Base-by-base conservation (phyloP, 345 rosid genomes). In the Populus nigra region DNA sequence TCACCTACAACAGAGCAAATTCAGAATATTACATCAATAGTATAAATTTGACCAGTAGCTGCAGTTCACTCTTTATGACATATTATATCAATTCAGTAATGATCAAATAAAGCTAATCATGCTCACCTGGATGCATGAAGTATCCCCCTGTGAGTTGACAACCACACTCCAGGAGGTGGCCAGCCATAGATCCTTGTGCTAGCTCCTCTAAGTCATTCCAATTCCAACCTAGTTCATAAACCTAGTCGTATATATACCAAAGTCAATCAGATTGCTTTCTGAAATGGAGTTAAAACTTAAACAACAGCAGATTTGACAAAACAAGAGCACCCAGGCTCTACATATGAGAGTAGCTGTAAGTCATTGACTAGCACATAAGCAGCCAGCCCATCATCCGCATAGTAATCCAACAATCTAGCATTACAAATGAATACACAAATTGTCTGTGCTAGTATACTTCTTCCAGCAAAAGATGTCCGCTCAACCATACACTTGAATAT, bases 101-200 rank as follows among this genome's bases (percentile, higher is more conserved):
- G 67, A 41, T 36, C n/a, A 74, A 78, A 6, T 38, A 79, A 73
- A 79, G 47, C 27, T 41, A 75, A 79, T 43, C 69, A 71, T 57
- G 49, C 70, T 85, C 71, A 94, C 98, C 95, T 80, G 98, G 97
- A 86, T 94, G 98, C 97, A 93, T 91, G 91, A 90, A 94, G 88
- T 93, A 94, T 79, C 98, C 98, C 73, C 97, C 97, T n/a, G 95
- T 94, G 61, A 94, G 95, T 84, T 94, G 98, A 84, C 97, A 93
- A 80, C 98, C 97, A 45, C 98, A 94, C 86, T 94, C 98, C 69
- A 94, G 80, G 83, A 91, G 97, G 78, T 94, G 98, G 68, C 98
- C 95, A 71, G 94, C 97, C 73, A 94, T 83, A 79, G 93, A 81
- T 80, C 98, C 98, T 84, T 93, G 97, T 25, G 97, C 97, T 77